Conservation (phyloP, 176 grass and related monocot species). For the Luzula sylvatica region DNA sequence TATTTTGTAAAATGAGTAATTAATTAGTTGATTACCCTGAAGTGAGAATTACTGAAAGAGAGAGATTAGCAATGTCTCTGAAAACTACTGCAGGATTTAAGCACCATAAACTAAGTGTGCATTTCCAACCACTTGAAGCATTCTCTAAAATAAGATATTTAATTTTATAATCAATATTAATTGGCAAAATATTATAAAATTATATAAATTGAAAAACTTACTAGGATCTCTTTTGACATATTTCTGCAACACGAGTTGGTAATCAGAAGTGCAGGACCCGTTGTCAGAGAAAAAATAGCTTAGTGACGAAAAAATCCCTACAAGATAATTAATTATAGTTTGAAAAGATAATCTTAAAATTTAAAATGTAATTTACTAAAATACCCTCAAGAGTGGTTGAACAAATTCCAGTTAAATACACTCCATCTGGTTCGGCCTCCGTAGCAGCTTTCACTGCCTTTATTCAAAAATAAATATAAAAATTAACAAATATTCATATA, state of each 20-base stretch:
- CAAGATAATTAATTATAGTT: conserved; percentile 18
- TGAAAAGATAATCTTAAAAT: conserved; percentile 19
- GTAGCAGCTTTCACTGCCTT: conserved; percentile 84
- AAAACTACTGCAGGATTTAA: conserved; percentile 89
- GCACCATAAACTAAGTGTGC: conserved; percentile 87
- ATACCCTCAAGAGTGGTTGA: conserved; percentile 71
- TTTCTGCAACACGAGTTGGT: conserved; percentile 78
- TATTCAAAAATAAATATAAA: conserved; percentile 7
- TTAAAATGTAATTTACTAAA: conserved; percentile 6
- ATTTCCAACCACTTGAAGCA: conserved; percentile 29
- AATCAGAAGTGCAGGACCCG: conserved; percentile 52
- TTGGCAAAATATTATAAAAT: conserved; percentile 7
- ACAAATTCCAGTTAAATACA: conserved; percentile 48
- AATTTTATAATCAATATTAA: conserved; percentile 7
- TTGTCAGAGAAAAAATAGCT: conserved; percentile 60
- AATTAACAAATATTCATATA: background rate
- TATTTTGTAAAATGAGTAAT: conserved; percentile 8
- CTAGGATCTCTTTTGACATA: conserved; percentile 66
- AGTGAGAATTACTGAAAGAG: conserved; percentile 88
- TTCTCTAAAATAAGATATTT: conserved; percentile 33
- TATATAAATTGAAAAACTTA: conserved; percentile 3
- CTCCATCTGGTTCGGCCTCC: conserved; percentile 57
- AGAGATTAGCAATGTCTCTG: conserved; percentile 56
- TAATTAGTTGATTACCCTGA: conserved; percentile 54
- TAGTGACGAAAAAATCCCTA: conserved; percentile 87